A percentile compares a stretch with the other conserved stretches of the same genome.
These are phyloP conservation scores for Septoria linicola DNA, from an alignment of 2,329 filamentous ascomycete species.

Conservation along the genomic window DNA sequence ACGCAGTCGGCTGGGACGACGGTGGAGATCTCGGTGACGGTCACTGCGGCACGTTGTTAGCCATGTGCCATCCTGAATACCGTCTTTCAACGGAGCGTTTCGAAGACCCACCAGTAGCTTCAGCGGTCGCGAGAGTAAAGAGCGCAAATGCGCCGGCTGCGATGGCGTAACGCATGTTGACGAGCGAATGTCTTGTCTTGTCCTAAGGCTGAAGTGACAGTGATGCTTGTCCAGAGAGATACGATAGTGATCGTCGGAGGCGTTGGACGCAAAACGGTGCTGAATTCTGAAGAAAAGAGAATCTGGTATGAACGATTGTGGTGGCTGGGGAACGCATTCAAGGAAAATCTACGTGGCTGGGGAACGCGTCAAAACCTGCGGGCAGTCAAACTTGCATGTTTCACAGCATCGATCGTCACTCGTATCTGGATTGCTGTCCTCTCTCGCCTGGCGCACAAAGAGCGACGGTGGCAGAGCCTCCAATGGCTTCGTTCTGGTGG, in stretches of 20 bases:
- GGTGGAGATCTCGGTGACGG: constrained; percentile 17
- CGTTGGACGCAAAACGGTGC: constrained; percentile 2
- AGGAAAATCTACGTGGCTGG: background rate
- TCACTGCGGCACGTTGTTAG: constrained; percentile 13
- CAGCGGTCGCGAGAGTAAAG: constrained; percentile 27
- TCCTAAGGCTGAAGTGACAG: constrained; percentile 14
- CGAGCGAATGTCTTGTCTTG: constrained; percentile 11
- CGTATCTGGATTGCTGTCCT: background rate
- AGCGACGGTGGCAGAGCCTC: too few relatives aligned
- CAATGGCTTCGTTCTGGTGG: too few relatives aligned
- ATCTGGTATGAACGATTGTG: background rate
- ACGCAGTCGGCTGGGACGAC: constrained; percentile 20
- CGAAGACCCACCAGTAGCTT: constrained; percentile 29
- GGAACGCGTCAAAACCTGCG: background rate
- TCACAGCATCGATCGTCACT: background rate
- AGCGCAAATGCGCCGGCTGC: constrained; percentile 29
- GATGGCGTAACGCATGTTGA: constrained; percentile 32
- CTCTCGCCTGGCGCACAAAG: too few relatives aligned
- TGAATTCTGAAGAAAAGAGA: background rate
- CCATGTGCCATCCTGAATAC: background rate
- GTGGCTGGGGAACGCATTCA: background rate
- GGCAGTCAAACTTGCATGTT: background rate
- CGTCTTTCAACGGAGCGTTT: background rate
- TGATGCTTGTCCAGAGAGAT: constrained; percentile 13
- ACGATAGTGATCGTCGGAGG: constrained; percentile 3